A percentile compares a stretch with the other conserved stretches of the same genome.
phyloP scores from a whole-genome alignment of 805 yeast species.

The Candida taoyuanica region DNA sequence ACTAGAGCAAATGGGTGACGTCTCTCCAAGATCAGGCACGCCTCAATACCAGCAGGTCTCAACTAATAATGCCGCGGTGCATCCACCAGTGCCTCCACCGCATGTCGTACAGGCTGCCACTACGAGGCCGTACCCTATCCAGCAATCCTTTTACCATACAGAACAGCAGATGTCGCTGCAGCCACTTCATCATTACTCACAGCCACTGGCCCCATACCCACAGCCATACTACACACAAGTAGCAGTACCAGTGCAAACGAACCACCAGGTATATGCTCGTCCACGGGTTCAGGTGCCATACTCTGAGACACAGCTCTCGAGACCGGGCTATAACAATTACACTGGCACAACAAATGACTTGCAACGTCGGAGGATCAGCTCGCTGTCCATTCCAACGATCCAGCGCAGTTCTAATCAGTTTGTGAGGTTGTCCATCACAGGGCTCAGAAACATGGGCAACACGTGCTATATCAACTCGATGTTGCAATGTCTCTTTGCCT shows the following conservation, averaged over 20 bases:
- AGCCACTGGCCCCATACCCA: constrained; percentile 1
- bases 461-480: constrained; percentile 76
- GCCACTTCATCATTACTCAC: constrained; percentile 6
- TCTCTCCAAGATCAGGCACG: background rate
- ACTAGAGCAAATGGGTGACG: background rate
- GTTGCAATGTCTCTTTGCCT: constrained; percentile 63
- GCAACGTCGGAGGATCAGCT: constrained; percentile 15
- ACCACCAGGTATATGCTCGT: constrained; percentile 1
- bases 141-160: constrained; percentile 10
- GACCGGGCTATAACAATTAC: too few species aligned
- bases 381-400: constrained; percentile 31
- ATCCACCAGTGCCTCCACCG: constrained; percentile 27
- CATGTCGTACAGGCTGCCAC: constrained; percentile 6
- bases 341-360: constrained; percentile 7
- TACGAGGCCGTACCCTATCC: constrained; percentile 12
- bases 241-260: constrained; percentile 7
- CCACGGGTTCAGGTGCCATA: constrained; percentile 6
- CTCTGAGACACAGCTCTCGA: background rate
- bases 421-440: constrained; percentile 49
- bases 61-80: constrained; percentile 24
- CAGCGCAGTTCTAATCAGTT: constrained; percentile 34
- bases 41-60: background rate
- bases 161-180: constrained; percentile 5
- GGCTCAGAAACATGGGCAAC: constrained; percentile 63
- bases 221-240: constrained; percentile 3